These are phyloP conservation scores for Globisporangium cylindrosporum DNA, from an alignment of 352 stramenopile genomes.

Conservation along the genomic window DNA sequence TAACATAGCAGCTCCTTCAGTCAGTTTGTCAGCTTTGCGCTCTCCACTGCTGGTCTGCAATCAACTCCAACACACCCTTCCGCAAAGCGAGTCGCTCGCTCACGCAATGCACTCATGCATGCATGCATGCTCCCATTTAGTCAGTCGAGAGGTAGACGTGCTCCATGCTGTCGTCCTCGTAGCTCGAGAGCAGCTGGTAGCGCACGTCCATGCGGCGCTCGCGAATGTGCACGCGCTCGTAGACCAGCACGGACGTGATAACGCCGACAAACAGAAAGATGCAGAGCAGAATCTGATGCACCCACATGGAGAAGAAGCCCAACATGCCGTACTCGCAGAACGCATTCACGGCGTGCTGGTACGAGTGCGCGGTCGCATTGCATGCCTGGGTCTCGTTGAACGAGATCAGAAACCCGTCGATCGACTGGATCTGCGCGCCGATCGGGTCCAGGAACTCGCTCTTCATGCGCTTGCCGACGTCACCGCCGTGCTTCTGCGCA, in stretches of 20 bases:
- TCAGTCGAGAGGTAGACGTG: constrained; percentile 76
- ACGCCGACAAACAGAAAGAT: constrained; percentile 74
- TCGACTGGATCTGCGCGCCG: constrained; percentile 33
- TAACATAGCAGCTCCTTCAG: not conserved
- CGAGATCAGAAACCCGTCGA: constrained; percentile 25
- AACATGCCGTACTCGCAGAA: constrained; percentile 83
- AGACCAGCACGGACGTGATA: constrained; percentile 68
- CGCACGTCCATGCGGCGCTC: constrained; percentile 52
- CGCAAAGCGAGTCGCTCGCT: not conserved
- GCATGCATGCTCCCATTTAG: constrained; percentile 18
- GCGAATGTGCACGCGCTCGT: constrained; percentile 70
- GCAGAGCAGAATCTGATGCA: constrained; percentile 79
- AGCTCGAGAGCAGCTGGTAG: constrained; percentile 76
- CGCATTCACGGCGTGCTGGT: constrained; percentile 44
- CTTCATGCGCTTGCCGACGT: constrained; percentile 59
- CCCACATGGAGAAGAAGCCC: constrained; percentile 84
- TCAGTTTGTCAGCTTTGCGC: too few relatives aligned
- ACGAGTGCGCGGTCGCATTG: constrained; percentile 35
- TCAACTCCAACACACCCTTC: not conserved
- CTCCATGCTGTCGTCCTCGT: constrained; percentile 81
- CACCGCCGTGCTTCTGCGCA: constrained; percentile 40
- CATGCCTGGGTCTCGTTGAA: constrained; percentile 58
- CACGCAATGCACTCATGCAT: not conserved
- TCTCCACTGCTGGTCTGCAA: not conserved
- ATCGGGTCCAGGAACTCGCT: constrained; percentile 73